Conservation (phyloP, 768 basidiomycete species). For the Antrodiella citrinella region DNA sequence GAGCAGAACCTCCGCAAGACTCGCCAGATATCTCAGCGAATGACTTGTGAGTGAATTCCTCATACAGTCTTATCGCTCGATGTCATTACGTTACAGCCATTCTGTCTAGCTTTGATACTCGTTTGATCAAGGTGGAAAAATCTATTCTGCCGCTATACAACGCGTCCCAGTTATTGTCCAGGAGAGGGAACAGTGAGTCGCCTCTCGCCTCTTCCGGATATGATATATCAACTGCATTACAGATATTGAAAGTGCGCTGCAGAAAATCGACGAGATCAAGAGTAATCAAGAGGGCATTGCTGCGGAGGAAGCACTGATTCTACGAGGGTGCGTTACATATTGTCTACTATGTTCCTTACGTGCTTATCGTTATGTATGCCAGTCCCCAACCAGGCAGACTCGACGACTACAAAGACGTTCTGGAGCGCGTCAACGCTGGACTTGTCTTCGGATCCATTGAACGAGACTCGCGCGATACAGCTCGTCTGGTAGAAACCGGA, state of each 20-base stretch:
- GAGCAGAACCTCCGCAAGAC: constrained; percentile 88
- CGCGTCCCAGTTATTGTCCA: constrained; percentile 68
- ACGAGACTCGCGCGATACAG: constrained; percentile 44
- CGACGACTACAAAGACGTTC: constrained; percentile 55
- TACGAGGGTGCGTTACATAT: constrained; percentile 52
- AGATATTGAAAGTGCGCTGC: constrained; percentile 78
- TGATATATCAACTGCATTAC: neutral
- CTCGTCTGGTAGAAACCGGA: constrained; percentile 76
- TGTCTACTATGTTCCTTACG: neutral
- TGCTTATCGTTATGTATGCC: constrained; percentile 1
- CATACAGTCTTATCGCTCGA: neutral
- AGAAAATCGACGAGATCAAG: constrained; percentile 73
- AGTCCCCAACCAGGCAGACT: constrained; percentile 71
- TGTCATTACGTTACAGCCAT: constrained; percentile 44
- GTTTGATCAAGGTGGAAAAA: constrained; percentile 77
- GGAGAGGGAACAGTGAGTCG: constrained; percentile 60
- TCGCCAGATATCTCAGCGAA: constrained; percentile 73
- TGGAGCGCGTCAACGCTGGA: constrained; percentile 70
- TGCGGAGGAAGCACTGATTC: constrained; percentile 69
- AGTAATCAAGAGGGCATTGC: constrained; percentile 69
- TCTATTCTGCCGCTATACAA: constrained; percentile 78
- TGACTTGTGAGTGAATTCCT: constrained; percentile 55
- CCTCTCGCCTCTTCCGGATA: neutral
- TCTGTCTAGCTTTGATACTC: constrained; percentile 75
- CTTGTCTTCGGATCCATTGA: constrained; percentile 70